Evolutionary conservation across 139 green algal species (phyloP).

Genomic region (Chlamydomonas incerta): DNA sequence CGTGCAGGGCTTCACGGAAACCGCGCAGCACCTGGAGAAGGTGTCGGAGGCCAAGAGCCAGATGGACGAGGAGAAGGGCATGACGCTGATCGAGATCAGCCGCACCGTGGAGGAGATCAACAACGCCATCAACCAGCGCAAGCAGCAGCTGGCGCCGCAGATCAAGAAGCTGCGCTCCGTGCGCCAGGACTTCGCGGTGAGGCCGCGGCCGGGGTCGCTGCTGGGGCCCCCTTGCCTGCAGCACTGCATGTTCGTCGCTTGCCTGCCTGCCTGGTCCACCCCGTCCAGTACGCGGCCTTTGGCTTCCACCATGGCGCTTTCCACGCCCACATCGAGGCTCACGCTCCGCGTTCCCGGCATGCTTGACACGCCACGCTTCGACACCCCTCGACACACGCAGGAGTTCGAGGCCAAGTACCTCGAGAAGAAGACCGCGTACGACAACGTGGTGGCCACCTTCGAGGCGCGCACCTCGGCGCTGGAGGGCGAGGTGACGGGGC

Average conservation of each 20-base stretch:
- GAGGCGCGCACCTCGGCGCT: slow-evolving; percentile 47
- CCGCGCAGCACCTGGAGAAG: slow-evolving; percentile 57
- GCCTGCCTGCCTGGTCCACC: too few relatives aligned
- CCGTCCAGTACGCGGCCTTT: too few relatives aligned
- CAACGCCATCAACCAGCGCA: slow-evolving; percentile 57
- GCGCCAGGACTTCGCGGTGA: slow-evolving; percentile 46
- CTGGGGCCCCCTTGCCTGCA: background rate
- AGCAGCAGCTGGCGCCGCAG: slow-evolving; percentile 55
- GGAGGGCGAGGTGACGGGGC: slow-evolving; percentile 47
- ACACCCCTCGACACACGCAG: background rate
- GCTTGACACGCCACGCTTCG: too few relatives aligned
- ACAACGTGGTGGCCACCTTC: slow-evolving; percentile 49
- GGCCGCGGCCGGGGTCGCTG: background rate
- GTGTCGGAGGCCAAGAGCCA: slow-evolving; percentile 62
- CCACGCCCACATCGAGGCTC: too few relatives aligned
- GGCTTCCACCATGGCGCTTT: too few relatives aligned
- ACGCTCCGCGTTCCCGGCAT: too few relatives aligned
- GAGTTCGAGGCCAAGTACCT: slow-evolving; percentile 59
- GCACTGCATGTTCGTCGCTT: too few relatives aligned
- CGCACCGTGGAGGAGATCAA: slow-evolving; percentile 61
- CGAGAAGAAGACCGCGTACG: slow-evolving; percentile 50
- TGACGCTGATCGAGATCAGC: slow-evolving; percentile 64
- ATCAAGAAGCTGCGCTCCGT: slow-evolving; percentile 60
- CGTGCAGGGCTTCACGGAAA: slow-evolving; percentile 58
- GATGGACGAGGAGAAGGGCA: slow-evolving; percentile 67